Evolutionary conservation across 495 filamentous ascomycete species (phyloP), one percentile per base, ranked within the genome.

Genomic region (Penicillium maclennaniae): DNA sequence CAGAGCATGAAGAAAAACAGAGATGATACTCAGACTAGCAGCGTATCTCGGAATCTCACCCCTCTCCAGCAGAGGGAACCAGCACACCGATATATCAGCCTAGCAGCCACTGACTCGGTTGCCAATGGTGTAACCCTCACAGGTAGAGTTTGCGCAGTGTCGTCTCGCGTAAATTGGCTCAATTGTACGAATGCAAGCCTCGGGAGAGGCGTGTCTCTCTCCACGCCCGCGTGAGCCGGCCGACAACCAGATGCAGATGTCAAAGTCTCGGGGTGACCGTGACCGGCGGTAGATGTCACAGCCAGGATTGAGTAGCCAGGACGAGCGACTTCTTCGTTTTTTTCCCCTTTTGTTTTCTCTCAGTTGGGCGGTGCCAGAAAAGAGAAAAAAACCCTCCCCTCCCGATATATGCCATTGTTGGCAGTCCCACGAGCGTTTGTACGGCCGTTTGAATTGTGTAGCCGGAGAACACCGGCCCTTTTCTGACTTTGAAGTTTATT

Each of bases 101-200:
- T 16, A 21, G 49, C 28, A 45, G 27, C 23, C 47, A 23, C 23
- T 23, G 23, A 23, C 2, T 23, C 23, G 52, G 43, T 39, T 28
- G 47, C 21, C 45, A 9, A 26, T 45, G 37, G 61, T 65, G 61
- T 62, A 59, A 65, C 61, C 49, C 42, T 39, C 41, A 27, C 39
- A 38, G 9, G 20, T 39, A 34, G 56, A 46, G 15, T 26, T 52
- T 52, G 45, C 20, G 23, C 49, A 40, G 44, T 16, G 31, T 12
- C 10, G 1, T 9, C 43, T 8, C 21, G 50, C 36, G 31, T 43
- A 41, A 40, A 51, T 43, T 20, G 50, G 52, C 43, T 56, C 43
- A 40, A 54, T 62, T 59, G 55, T 50, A 45, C 49, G 37, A 34
- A 49, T 54, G 49, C 47, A 56, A 40, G 55, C 53, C 51, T 56